These are phyloP conservation scores for Diaporthe amygdali DNA, from an alignment of 2,329 filamentous ascomycete species.

Conservation along the genomic window DNA sequence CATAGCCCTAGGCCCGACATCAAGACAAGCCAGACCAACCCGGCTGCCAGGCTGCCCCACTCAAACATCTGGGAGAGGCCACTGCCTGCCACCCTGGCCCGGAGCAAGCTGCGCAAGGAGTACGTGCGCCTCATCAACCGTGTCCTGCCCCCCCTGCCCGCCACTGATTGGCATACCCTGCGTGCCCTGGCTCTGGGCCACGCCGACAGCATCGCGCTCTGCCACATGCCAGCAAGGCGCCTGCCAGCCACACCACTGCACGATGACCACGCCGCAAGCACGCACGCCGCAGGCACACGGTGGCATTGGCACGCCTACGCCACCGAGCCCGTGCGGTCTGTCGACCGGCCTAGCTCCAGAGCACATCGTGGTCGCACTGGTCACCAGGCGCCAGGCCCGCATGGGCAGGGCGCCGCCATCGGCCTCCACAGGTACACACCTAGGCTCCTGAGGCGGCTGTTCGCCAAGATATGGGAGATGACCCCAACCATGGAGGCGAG, in stretches of 20 bases:
- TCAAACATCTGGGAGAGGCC: slow-evolving; percentile 57
- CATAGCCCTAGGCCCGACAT: slow-evolving; percentile 33
- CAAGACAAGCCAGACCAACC: slow-evolving; percentile 38
- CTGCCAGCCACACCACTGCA: slow-evolving; percentile 31
- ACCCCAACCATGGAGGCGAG: slow-evolving; percentile 46
- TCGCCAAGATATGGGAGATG: slow-evolving; percentile 50
- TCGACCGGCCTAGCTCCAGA: slow-evolving; percentile 45
- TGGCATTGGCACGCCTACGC: slow-evolving; percentile 53
- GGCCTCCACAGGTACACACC: slow-evolving; percentile 40
- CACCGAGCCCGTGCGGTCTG: slow-evolving; percentile 40
- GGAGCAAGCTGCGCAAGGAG: slow-evolving; percentile 51
- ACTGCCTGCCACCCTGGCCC: slow-evolving; percentile 41
- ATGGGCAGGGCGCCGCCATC: slow-evolving; percentile 37
- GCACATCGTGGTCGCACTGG: slow-evolving; percentile 42
- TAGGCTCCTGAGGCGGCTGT: slow-evolving; percentile 54
- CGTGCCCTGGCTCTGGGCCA: slow-evolving; percentile 49
- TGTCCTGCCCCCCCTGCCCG: slow-evolving; percentile 59
- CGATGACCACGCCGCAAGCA: neutral
- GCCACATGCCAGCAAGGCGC: slow-evolving; percentile 44
- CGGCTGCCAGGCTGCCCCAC: slow-evolving; percentile 43
- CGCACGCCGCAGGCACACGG: neutral
- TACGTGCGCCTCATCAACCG: slow-evolving; percentile 52
- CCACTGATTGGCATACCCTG: slow-evolving; percentile 62
- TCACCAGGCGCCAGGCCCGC: slow-evolving; percentile 40
- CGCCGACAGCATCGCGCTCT: slow-evolving; percentile 37